phyloP scores from a whole-genome alignment of 345 rosid species.

The Murraya paniculata region DNA sequence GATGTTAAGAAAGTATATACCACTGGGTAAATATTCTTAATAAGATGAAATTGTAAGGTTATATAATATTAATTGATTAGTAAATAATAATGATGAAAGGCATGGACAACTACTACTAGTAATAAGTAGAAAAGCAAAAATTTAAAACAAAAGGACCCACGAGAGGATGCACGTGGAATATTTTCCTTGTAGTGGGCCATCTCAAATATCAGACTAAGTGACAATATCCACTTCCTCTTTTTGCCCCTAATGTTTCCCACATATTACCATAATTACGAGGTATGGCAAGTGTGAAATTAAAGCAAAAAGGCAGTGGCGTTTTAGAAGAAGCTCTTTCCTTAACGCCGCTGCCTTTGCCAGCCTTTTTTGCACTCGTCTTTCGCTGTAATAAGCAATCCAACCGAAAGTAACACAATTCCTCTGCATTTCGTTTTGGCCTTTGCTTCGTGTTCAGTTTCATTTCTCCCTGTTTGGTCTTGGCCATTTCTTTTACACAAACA shows the following conservation, averaged over 20 bases:
- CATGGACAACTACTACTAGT: no score
- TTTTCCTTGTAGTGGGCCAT: background rate
- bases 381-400: no score
- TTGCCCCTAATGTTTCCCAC: background rate
- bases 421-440: background rate
- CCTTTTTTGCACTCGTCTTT: no score
- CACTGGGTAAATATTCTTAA: no score
- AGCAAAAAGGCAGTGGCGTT: background rate
- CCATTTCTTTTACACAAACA: no score
- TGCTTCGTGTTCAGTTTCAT: background rate
- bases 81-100: no score
- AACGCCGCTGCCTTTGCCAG: background rate
- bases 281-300: constrained; percentile 7
- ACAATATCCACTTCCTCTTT: background rate
- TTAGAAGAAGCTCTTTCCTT: background rate
- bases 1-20: no score
- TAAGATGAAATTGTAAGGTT: no score
- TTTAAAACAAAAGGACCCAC: no score
- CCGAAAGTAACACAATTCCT: background rate
- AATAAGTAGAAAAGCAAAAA: no score
- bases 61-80: no score
- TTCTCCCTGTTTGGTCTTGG: no score
- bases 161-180: constrained; percentile 1
- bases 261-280: background rate
- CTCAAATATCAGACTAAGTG: background rate